Evolutionary conservation across 306 rosid species (phyloP).

Genomic region (Quercus aquifolioides): DNA sequence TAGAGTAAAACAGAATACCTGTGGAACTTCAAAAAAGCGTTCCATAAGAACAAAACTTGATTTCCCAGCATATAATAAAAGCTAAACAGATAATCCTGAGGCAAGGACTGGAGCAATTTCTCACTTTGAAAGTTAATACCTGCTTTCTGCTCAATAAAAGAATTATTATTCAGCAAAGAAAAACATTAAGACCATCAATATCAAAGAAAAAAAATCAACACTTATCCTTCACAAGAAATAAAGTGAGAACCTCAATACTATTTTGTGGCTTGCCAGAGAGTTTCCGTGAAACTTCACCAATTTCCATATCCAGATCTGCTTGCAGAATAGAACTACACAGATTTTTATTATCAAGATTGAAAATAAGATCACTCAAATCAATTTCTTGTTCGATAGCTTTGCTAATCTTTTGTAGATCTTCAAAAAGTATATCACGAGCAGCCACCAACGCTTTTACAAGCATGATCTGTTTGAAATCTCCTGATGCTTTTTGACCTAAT

Average conservation of each 20-base stretch:
- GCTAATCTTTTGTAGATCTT: slow-evolving; percentile 69
- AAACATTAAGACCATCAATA: background rate
- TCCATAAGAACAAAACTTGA: slow-evolving; percentile 80
- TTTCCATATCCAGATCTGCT: slow-evolving; percentile 31
- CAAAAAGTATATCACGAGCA: slow-evolving; percentile 70
- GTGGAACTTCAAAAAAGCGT: slow-evolving; percentile 64
- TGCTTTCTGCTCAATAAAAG: slow-evolving; percentile 37
- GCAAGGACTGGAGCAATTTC: slow-evolving; percentile 36
- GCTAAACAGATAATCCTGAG: slow-evolving; percentile 45
- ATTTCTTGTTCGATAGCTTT: slow-evolving; percentile 50
- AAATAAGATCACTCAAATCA: slow-evolving; percentile 65
- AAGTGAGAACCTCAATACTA: slow-evolving; percentile 67
- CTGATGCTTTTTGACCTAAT: slow-evolving; percentile 34
- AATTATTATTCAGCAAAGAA: slow-evolving; percentile 16
- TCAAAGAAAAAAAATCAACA: background rate
- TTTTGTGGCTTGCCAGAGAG: slow-evolving; percentile 56
- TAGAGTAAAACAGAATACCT: slow-evolving; percentile 40
- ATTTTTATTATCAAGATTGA: slow-evolving; percentile 52
- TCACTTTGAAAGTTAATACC: slow-evolving; percentile 38
- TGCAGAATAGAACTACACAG: slow-evolving; percentile 31
- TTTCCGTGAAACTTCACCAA: slow-evolving; percentile 43
- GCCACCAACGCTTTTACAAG: slow-evolving; percentile 59
- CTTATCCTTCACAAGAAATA: slow-evolving; percentile 27
- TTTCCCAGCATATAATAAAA: slow-evolving; percentile 57
- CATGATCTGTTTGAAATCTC: slow-evolving; percentile 40